A percentile compares a stretch with the other conserved stretches of the same genome.
These are phyloP conservation scores for Wallacemonas sp. DNA, from an alignment of 208 protist species.

Conservation along the genomic window DNA sequence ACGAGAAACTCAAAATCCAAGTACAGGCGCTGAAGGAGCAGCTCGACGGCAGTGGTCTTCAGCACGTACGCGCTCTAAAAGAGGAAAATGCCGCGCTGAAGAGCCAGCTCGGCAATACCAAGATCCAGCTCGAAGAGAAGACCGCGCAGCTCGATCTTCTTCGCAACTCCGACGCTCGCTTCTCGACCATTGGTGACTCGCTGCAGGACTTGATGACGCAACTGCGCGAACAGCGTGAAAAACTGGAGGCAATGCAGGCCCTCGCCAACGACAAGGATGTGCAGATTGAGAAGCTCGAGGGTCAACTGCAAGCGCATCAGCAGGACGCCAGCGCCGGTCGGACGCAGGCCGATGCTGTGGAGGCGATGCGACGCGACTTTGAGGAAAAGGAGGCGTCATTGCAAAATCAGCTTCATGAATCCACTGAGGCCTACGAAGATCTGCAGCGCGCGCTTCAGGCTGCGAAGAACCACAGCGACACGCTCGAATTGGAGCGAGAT, in stretches of 20 bases:
- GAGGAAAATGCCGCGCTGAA: constrained; percentile 32
- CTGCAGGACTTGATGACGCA: constrained; percentile 32
- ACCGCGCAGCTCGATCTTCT: constrained; percentile 38
- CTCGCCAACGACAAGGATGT: constrained; percentile 26
- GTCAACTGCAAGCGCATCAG: constrained; percentile 23
- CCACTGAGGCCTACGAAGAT: background rate
- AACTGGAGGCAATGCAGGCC: constrained; percentile 34
- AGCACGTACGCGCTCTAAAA: constrained; percentile 16
- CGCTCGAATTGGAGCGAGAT: background rate
- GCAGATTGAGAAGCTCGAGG: constrained; percentile 25
- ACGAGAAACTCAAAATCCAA: constrained; percentile 62
- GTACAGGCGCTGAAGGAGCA: constrained; percentile 18
- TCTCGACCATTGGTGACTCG: constrained; percentile 47
- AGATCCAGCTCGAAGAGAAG: constrained; percentile 52
- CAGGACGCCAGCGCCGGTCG: constrained; percentile 2
- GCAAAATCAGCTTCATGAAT: background rate
- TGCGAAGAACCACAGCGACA: background rate
- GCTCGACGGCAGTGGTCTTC: constrained; percentile 27
- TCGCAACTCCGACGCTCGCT: constrained; percentile 31
- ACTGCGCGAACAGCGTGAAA: constrained; percentile 27
- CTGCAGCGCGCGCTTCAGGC: background rate
- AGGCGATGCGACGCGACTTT: background rate
- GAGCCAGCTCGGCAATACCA: constrained; percentile 18
- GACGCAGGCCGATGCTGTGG: constrained; percentile 23
- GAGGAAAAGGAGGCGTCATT: constrained; percentile 16